Conservation (phyloP, 2,329 filamentous ascomycete genomes). For the Chaetomium globosum region DNA sequence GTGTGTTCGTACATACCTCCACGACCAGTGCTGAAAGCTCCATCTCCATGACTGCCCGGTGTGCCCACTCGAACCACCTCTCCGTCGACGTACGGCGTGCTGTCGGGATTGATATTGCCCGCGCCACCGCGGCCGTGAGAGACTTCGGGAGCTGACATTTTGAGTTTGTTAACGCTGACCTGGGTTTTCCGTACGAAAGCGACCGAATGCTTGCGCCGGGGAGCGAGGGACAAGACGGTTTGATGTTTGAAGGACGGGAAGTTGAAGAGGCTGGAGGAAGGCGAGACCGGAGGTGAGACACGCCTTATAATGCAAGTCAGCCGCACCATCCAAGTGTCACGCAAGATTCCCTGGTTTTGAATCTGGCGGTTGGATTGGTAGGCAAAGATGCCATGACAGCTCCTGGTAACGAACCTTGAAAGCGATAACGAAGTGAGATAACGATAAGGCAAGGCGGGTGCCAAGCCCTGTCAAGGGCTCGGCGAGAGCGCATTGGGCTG, state of each 20-base stretch:
- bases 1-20: conserved; percentile 50
- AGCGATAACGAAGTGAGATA: conserved; percentile 28
- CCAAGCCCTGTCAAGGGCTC: conserved; percentile 20
- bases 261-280: not conserved
- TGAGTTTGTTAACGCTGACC: not conserved
- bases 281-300: conserved; percentile 7
- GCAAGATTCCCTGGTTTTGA: conserved; percentile 7
- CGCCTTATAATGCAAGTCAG: conserved; percentile 26
- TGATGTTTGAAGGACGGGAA: not conserved
- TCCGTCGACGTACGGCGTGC: conserved; percentile 63
- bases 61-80: conserved; percentile 60
- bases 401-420: not conserved
- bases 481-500: not conserved
- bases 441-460: conserved; percentile 27
- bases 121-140: conserved; percentile 64
- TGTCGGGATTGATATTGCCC: conserved; percentile 62
- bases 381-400: conserved; percentile 21
- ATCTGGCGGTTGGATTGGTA: conserved; percentile 15
- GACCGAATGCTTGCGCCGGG: not conserved
- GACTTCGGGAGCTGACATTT: conserved; percentile 50
- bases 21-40: conserved; percentile 61
- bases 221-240: not conserved
- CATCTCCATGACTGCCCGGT: conserved; percentile 60
- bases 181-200: not conserved
- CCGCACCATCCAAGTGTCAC: not conserved